Conservation (phyloP, 805 yeast genomes). For the Saccharomycopsis sp. region DNA sequence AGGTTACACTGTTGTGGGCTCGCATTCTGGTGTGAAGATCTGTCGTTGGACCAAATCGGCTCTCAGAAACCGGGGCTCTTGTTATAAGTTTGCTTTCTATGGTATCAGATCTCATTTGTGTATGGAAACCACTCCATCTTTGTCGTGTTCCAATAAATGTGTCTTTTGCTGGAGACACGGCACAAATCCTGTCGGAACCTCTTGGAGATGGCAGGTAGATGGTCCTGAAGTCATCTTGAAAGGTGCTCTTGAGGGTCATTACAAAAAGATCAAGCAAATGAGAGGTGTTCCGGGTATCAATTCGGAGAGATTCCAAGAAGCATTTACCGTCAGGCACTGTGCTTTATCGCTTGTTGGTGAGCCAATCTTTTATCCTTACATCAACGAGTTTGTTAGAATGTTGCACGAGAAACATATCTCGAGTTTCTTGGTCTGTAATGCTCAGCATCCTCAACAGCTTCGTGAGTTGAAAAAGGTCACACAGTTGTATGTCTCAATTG, state of each 20-base stretch:
- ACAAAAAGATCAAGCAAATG: constrained; percentile 87
- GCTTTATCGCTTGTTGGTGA: constrained; percentile 92
- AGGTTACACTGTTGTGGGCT: constrained; percentile 88
- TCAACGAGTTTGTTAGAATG: constrained; percentile 75
- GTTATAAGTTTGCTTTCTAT: constrained; percentile 87
- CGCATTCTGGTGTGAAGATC: constrained; percentile 91
- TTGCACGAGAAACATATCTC: constrained; percentile 76
- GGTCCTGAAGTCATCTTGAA: constrained; percentile 76
- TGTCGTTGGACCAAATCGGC: constrained; percentile 97
- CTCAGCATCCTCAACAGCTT: constrained; percentile 89
- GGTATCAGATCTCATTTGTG: constrained; percentile 88
- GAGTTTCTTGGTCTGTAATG: constrained; percentile 87
- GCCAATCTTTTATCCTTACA: constrained; percentile 89
- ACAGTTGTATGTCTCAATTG: constrained; percentile 87
- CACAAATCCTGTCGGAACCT: constrained; percentile 91
- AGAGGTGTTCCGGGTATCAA: constrained; percentile 93
- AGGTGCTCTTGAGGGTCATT: constrained; percentile 86
- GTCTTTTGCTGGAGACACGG: constrained; percentile 98
- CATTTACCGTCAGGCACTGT: constrained; percentile 83
- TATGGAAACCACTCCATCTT: constrained; percentile 92
- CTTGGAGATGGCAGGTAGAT: constrained; percentile 95
- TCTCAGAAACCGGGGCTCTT: constrained; percentile 86
- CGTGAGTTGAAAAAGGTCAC: constrained; percentile 68
- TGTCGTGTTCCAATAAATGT: constrained; percentile 92
- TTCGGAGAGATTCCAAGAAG: constrained; percentile 84